phyloP scores from a whole-genome alignment of 2,329 filamentous ascomycete genomes.

The Xenosphaeropsis pyriputrescens region DNA sequence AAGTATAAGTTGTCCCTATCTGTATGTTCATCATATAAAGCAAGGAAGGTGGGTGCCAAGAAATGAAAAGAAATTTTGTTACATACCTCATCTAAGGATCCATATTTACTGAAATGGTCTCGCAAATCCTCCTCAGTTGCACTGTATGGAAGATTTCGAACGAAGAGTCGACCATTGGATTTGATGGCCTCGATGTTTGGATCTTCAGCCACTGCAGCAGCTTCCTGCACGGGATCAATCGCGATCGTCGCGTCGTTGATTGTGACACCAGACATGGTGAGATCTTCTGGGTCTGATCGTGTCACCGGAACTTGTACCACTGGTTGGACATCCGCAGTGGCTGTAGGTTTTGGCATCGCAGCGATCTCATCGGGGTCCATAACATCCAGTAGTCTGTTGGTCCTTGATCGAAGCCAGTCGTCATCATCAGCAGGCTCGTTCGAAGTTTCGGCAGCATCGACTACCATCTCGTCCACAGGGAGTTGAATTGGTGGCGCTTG shows the following conservation, averaged over 20 bases:
- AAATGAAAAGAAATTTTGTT: constrained; percentile 8
- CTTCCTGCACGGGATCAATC: constrained; percentile 2
- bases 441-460: constrained; percentile 11
- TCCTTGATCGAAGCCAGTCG: constrained; percentile 85
- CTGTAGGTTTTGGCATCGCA: constrained; percentile 5
- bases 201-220: constrained; percentile 9
- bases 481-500: constrained; percentile 1
- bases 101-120: constrained; percentile 56
- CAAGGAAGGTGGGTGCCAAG: constrained; percentile 7
- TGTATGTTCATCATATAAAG: constrained; percentile 80
- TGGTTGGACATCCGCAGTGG: constrained; percentile 2
- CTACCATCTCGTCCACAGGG: constrained; percentile 12
- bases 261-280: no score
- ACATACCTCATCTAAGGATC: constrained; percentile 77
- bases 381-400: constrained; percentile 71
- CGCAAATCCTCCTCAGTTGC: constrained; percentile 65
- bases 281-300: constrained; percentile 3
- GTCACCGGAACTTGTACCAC: constrained; percentile 3
- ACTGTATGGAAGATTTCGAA: constrained; percentile 77
- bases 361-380: constrained; percentile 37
- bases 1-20: constrained; percentile 99
- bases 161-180: constrained; percentile 65
- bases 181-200: constrained; percentile 43
- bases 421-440: constrained; percentile 35
- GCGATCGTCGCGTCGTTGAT: constrained; percentile 2